Evolutionary conservation across 2,329 filamentous ascomycete genomes (phyloP).

Genomic region (Exophiala sp.): DNA sequence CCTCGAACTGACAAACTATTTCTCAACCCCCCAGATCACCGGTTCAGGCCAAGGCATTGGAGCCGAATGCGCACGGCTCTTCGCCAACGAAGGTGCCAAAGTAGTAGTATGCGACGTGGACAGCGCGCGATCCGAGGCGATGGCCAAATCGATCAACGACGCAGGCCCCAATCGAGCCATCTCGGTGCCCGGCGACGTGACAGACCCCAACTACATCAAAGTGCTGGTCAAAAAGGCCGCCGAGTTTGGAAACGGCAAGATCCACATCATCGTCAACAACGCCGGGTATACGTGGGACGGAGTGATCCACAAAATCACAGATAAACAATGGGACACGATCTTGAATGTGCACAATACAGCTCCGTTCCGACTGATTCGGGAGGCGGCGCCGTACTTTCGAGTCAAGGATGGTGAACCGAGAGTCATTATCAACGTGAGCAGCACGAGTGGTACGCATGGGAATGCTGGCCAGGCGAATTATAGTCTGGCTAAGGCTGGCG

Average conservation of each 20-base stretch:
- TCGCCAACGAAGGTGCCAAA: conserved; percentile 81
- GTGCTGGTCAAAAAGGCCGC: conserved; percentile 68
- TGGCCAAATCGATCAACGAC: conserved; percentile 64
- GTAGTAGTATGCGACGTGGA: conserved; percentile 83
- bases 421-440: conserved; percentile 76
- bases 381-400: conserved; percentile 78
- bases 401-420: conserved; percentile 75
- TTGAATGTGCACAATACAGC: conserved; percentile 75
- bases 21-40: conserved; percentile 51
- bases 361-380: conserved; percentile 75
- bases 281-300: conserved; percentile 91
- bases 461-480: conserved; percentile 93
- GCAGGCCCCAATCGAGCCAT: conserved; percentile 58
- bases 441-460: conserved; percentile 73
- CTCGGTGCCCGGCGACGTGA: conserved; percentile 69
- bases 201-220: conserved; percentile 63
- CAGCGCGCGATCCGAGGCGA: conserved; percentile 61
- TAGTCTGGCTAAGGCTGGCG: conserved; percentile 74
- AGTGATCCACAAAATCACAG: conserved; percentile 69
- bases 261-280: conserved; percentile 88
- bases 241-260: conserved; percentile 77
- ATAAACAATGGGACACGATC: conserved; percentile 58
- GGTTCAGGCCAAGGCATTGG: conserved; percentile 83
- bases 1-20: background rate
- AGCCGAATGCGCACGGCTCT: conserved; percentile 72